These are phyloP conservation scores for Conringia planisiliqua DNA, from an alignment of 345 rosid genomes.

Conservation along the genomic window DNA sequence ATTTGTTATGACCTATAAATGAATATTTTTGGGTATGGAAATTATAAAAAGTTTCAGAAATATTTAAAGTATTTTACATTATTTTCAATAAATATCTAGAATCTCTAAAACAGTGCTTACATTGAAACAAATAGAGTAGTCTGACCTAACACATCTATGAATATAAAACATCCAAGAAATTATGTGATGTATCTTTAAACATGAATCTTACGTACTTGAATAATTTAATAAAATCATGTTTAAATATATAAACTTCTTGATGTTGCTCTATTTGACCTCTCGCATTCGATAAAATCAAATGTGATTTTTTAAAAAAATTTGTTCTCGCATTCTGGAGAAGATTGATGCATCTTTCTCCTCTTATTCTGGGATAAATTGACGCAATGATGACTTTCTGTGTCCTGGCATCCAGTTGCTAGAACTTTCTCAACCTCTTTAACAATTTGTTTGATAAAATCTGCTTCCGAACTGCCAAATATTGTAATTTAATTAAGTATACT, in stretches of 20 bases:
- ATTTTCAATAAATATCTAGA: no score
- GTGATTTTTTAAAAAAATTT: not conserved
- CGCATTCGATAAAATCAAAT: not conserved
- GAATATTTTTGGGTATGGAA: no score
- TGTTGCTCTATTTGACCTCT: not conserved
- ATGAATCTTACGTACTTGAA: not conserved
- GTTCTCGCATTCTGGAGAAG: not conserved
- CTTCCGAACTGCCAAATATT: not conserved
- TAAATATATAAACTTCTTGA: not conserved
- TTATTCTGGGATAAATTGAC: not conserved
- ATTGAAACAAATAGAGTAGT: no score
- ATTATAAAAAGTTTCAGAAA: no score
- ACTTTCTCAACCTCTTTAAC: not conserved
- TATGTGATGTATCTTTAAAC: not conserved
- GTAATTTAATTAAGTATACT: no score
- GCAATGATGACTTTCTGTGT: not conserved
- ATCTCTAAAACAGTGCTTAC: no score
- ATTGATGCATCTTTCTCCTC: not conserved
- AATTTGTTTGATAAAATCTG: not conserved
- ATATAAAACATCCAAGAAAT: no score
- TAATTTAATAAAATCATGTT: not conserved
- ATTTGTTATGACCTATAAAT: no score
- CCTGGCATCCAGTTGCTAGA: not conserved
- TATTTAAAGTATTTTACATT: no score
- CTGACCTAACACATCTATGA: no score